Evolutionary conservation across 1,139 yeast species (phyloP).

Genomic region (Suhomyces atakaporum): DNA sequence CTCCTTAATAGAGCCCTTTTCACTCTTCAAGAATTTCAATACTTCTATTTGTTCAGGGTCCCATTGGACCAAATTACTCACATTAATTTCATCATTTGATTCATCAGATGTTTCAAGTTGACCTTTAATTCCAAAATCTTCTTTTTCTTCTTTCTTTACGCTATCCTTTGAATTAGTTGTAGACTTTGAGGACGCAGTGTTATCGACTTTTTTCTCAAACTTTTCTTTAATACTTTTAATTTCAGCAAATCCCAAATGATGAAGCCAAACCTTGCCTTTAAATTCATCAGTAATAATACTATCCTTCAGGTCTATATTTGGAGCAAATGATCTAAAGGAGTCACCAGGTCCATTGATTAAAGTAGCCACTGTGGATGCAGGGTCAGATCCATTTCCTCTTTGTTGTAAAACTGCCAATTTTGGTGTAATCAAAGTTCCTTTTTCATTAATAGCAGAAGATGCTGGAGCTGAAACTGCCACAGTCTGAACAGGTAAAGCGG

Average conservation of each 20-base stretch:
- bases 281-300: constrained; percentile 64
- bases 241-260: constrained; percentile 63
- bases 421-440: constrained; percentile 13
- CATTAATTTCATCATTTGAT: constrained; percentile 24
- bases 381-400: constrained; percentile 13
- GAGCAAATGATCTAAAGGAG: constrained; percentile 74
- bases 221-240: constrained; percentile 40
- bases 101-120: constrained; percentile 2
- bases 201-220: constrained; percentile 12
- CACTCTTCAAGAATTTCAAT: constrained; percentile 30
- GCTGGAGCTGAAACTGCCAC: constrained; percentile 7
- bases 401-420: constrained; percentile 18
- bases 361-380: constrained; percentile 13
- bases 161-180: too few relatives aligned
- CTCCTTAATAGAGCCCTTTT: constrained; percentile 24
- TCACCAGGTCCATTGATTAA: constrained; percentile 32
- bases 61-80: constrained; percentile 40
- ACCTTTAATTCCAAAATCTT: constrained; percentile 10
- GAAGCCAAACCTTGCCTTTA: constrained; percentile 76
- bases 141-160: constrained; percentile 7
- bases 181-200: too few relatives aligned
- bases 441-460: constrained; percentile 5
- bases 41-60: constrained; percentile 35
- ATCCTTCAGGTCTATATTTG: constrained; percentile 68
- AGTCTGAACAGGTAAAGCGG: constrained; percentile 11